Evolutionary conservation across 2,329 filamentous ascomycete species (phyloP).

Genomic region (Calonectria hawksworthii): DNA sequence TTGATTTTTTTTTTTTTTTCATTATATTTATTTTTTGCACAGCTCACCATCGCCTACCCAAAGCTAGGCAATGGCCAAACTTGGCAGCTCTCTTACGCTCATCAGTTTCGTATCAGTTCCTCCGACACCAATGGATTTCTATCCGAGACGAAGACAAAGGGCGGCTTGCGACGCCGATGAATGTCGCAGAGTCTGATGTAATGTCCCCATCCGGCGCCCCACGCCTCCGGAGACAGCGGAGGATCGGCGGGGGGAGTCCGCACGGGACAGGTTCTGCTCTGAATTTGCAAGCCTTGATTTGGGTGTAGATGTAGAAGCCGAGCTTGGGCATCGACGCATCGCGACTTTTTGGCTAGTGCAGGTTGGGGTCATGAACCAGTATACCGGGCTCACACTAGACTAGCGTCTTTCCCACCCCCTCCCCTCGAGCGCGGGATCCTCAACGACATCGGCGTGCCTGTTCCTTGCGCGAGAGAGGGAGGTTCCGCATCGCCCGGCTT

Average conservation of each 20-base stretch:
- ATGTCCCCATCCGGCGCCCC: not conserved
- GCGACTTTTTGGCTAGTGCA: not conserved
- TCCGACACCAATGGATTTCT: not conserved
- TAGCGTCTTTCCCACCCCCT: not conserved
- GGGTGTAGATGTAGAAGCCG: not conserved
- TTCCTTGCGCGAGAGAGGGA: not conserved
- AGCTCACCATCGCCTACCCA: not conserved
- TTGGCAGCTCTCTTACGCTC: too few species aligned
- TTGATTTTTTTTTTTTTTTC: not conserved
- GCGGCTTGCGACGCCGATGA: not conserved
- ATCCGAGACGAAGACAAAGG: not conserved
- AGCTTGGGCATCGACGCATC: constrained; percentile 5
- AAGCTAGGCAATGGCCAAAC: not conserved
- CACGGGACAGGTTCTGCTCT: not conserved
- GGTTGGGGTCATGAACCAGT: not conserved
- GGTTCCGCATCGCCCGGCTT: not conserved
- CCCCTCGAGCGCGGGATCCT: not conserved
- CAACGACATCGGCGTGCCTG: not conserved
- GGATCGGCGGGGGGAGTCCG: not conserved
- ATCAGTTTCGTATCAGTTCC: not conserved
- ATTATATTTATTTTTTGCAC: not conserved
- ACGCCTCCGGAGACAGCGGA: not conserved
- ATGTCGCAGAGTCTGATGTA: not conserved
- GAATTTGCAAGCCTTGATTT: not conserved
- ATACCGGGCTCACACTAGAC: not conserved